Conservation (phyloP, 768 basidiomycete genomes). For the Pisolithus marmoratus region DNA sequence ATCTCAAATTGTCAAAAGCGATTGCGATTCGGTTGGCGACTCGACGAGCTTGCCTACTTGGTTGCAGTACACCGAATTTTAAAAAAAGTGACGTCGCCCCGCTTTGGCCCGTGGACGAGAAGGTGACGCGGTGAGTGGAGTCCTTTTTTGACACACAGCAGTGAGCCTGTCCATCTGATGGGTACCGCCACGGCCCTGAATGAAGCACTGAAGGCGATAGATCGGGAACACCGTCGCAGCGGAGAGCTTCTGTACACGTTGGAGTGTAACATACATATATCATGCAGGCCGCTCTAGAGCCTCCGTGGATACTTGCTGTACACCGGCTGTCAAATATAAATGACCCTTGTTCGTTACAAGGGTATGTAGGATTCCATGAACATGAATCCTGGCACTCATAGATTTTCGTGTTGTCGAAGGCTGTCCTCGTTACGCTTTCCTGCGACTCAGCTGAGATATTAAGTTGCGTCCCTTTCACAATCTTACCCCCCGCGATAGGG, state of each 20-base stretch:
- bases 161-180: conserved; percentile 7
- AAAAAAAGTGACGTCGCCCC: conserved; percentile 31
- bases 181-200: conserved; percentile 15
- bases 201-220: conserved; percentile 12
- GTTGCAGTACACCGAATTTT: conserved; percentile 28
- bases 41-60: conserved; percentile 29
- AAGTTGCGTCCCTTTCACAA: no score
- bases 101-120: conserved; percentile 29
- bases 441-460: no score
- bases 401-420: no score
- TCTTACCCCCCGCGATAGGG: no score
- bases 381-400: no score
- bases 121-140: conserved; percentile 16
- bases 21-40: conserved; percentile 21
- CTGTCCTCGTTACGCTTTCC: no score
- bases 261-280: conserved; percentile 15
- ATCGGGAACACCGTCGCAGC: conserved; percentile 13
- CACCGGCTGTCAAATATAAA: no score
- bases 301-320: no score
- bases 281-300: no score
- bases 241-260: conserved; percentile 24
- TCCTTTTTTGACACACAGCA: conserved; percentile 16
- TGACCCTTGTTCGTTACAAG: no score
- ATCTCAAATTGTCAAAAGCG: conserved; percentile 21
- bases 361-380: no score